Evolutionary conservation across 106 monocot genomes (phyloP).

Genomic region (Chionographis japonica): DNA sequence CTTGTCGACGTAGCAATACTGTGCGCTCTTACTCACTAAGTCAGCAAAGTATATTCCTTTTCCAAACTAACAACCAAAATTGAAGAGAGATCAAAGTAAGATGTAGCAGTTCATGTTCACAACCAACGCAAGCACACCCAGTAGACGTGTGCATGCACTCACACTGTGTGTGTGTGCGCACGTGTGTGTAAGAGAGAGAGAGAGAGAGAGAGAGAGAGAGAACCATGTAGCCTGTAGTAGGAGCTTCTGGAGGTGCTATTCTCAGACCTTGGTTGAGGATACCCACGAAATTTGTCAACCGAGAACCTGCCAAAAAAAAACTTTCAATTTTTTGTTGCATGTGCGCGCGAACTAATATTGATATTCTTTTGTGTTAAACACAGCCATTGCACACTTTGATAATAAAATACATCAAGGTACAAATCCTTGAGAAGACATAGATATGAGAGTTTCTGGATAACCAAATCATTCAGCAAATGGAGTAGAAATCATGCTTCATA

Average conservation of each 20-base stretch:
- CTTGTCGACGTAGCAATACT: conserved; percentile 86
- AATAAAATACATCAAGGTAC: neutral
- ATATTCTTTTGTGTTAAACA: neutral
- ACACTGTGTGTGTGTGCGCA: neutral
- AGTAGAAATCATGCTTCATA: too few species aligned
- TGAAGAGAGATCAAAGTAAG: neutral
- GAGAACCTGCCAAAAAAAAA: conserved; percentile 53
- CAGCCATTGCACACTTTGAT: too few species aligned
- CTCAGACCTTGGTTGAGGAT: conserved; percentile 95
- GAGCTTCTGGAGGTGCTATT: conserved; percentile 97
- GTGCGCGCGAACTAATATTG: neutral
- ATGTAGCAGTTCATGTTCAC: neutral
- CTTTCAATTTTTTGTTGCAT: too few species aligned
- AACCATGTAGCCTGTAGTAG: conserved; percentile 97
- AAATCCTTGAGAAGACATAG: neutral
- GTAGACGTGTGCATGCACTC: neutral
- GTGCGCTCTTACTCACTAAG: conserved; percentile 96
- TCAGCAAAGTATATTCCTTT: conserved; percentile 98
- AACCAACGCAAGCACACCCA: too few species aligned
- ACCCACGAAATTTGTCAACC: conserved; percentile 96
- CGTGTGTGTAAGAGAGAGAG: neutral
- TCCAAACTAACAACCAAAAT: conserved; percentile 61
- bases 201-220: conserved; percentile 23
- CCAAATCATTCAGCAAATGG: too few species aligned
- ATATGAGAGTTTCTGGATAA: neutral